phyloP scores from a whole-genome alignment of 2,329 filamentous ascomycete genomes.

The Meredithiella fracta region DNA sequence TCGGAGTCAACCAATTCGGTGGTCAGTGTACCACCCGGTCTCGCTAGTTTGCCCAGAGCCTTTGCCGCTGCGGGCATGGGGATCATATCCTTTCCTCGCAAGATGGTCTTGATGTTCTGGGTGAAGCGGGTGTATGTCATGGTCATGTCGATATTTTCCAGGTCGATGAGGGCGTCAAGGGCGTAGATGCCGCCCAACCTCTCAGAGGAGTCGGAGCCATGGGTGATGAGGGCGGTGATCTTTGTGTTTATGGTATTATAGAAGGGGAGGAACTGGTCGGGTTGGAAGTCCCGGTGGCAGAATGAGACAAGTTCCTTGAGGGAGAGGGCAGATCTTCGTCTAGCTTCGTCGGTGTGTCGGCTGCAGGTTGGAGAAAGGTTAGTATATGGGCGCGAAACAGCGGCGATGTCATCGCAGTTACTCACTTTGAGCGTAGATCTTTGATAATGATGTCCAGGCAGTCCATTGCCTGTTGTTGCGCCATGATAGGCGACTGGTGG shows the following conservation, averaged over 20 bases:
- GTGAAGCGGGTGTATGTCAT: conserved; percentile 91
- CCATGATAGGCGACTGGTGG: conserved; percentile 13
- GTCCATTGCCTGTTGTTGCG: conserved; percentile 30
- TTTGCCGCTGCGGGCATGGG: conserved; percentile 83
- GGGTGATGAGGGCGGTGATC: conserved; percentile 54
- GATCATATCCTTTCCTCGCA: conserved; percentile 78
- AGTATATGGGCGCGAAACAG: neutral
- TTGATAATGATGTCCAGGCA: conserved; percentile 37
- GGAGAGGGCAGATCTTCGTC: conserved; percentile 36
- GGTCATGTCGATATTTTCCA: conserved; percentile 84
- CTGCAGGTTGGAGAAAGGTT: conserved; percentile 6
- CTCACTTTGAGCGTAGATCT: conserved; percentile 39
- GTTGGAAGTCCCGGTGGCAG: conserved; percentile 53
- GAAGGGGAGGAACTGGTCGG: conserved; percentile 55
- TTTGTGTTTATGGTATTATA: conserved; percentile 40
- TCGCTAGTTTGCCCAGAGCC: conserved; percentile 76
- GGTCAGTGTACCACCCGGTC: conserved; percentile 82
- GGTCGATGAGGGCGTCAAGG: conserved; percentile 84
- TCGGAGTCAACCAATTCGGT: conserved; percentile 93
- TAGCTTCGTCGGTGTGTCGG: conserved; percentile 28
- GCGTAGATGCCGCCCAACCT: conserved; percentile 84
- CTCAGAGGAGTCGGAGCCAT: conserved; percentile 73
- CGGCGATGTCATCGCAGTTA: neutral
- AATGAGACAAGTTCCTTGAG: conserved; percentile 38
- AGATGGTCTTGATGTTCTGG: conserved; percentile 70